Evolutionary conservation across 1,284 basidiomycete species (phyloP).

Genomic region (Moniliella sp.): DNA sequence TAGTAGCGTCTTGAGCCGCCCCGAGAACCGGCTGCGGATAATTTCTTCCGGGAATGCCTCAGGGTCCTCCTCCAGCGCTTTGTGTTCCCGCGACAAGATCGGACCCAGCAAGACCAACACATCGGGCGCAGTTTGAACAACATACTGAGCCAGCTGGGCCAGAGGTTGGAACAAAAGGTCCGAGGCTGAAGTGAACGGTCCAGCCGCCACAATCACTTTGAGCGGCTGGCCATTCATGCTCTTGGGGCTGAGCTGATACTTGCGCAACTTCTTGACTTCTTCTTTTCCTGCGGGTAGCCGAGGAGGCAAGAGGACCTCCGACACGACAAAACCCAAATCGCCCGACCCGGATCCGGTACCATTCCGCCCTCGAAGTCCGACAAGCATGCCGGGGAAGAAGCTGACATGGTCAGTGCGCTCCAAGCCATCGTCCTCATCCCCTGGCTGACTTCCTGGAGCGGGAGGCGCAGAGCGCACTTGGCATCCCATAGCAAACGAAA

Average conservation of each 20-base stretch:
- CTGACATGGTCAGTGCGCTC: conserved; percentile 33
- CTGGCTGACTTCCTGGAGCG: neutral
- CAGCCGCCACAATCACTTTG: conserved; percentile 49
- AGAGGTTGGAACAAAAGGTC: neutral
- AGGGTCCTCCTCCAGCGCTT: conserved; percentile 47
- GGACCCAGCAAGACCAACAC: conserved; percentile 65
- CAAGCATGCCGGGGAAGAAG: conserved; percentile 71
- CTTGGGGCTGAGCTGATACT: conserved; percentile 19
- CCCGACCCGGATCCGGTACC: conserved; percentile 68
- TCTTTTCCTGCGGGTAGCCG: neutral
- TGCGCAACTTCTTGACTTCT: neutral
- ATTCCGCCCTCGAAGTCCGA: conserved; percentile 68
- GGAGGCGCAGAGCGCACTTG: neutral
- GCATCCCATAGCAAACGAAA: neutral
- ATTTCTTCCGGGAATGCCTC: conserved; percentile 48
- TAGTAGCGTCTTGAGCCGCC: conserved; percentile 45
- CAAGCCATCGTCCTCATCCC: neutral
- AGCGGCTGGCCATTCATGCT: conserved; percentile 36
- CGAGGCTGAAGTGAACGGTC: conserved; percentile 59
- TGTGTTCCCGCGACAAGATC: conserved; percentile 59
- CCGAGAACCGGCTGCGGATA: conserved; percentile 49
- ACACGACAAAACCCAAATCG: conserved; percentile 64
- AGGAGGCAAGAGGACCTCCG: conserved; percentile 48
- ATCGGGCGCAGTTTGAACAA: conserved; percentile 47
- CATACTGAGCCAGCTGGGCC: conserved; percentile 9